Conservation (phyloP, 805 yeast species). For the Yarrowia deformans region DNA sequence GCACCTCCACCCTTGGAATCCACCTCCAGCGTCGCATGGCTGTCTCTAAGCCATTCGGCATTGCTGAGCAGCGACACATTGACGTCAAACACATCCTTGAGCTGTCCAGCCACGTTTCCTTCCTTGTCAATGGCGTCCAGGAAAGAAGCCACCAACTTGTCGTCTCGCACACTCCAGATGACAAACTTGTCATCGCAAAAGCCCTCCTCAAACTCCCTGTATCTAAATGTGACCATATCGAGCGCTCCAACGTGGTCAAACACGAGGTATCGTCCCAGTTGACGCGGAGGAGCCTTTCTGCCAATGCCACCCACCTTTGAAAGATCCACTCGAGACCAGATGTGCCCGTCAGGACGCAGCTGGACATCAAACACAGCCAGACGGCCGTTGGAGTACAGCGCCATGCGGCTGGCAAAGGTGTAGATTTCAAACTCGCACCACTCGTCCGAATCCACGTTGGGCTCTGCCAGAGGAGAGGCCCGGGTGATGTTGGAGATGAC, state of each 20-base stretch:
- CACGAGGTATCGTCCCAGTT: conserved; percentile 11
- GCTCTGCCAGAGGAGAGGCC: conserved; percentile 2
- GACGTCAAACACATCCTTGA: conserved; percentile 2
- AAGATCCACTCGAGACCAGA: conserved; percentile 24
- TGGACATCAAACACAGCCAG: conserved; percentile 24
- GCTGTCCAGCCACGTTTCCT: not conserved
- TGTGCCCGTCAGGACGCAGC: conserved; percentile 1
- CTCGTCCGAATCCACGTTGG: conserved; percentile 10
- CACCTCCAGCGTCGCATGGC: not conserved
- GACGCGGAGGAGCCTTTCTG: conserved; percentile 2
- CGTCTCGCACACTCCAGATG: conserved; percentile 9
- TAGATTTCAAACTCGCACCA: conserved; percentile 29
- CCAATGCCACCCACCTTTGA: conserved; percentile 16
- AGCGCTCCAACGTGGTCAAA: conserved; percentile 13
- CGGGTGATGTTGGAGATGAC: conserved; percentile 24
- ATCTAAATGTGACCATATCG: conserved; percentile 24
- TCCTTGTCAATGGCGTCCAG: conserved; percentile 5
- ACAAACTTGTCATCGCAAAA: conserved; percentile 23
- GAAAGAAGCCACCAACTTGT: conserved; percentile 1
- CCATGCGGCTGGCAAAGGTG: conserved; percentile 31
- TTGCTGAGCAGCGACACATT: not conserved
- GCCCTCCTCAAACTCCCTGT: not conserved
- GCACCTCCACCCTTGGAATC: not conserved
- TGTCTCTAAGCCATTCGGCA: conserved; percentile 21
- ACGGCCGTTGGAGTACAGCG: conserved; percentile 11